Base-by-base conservation (phyloP, 2,329 filamentous ascomycete genomes). In the Mariannaea sp. region DNA sequence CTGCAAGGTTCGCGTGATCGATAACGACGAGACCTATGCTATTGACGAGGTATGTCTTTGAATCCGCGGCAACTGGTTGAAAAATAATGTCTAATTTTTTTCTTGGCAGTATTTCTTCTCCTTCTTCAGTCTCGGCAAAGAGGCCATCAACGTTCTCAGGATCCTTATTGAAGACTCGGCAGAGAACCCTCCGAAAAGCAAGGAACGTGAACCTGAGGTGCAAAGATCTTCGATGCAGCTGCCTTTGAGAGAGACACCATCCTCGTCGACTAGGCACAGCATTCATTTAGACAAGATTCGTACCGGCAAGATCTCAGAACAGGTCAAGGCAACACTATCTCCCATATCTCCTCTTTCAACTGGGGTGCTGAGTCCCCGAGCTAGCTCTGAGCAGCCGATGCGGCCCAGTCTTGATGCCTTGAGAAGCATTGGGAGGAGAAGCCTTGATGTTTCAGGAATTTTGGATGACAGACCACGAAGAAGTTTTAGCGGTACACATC, bases 21-120 rank as follows among this genome's bases (percentile, higher is more conserved):
- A 97, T 67, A 95, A 92, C 59, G 90, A 94, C 59, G 93, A 97
- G 71, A 95, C 91, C 0, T 97, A 89, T 73, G 92, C 92, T 3
- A 90, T 97, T 59, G 94, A 99, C 65, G 94, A 99, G 80, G 89
- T 90, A 75, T 59, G 75, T 68, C 54, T 13, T 4, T 1, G 8
- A 24, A 24, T 48, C n/a, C 2, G 7, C 19, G 20, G 12, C 1
- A 16, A 24, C 17, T 32, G 7, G 7, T 20, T 10, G 6, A 13
- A 4, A n/a, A n/a, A n/a, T n/a, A n/a, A n/a, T n/a, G n/a, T n/a
- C n/a, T 29, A 5, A 29, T 36, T 35, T 58, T 63, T 29, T 60
- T 40, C 6, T 3, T n/a, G 7, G 38, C 9, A 92, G 85, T 97
- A 97, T 70, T 97, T 95, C 70, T 97, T 99, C 71, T 94, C 92